Base-by-base conservation (phyloP, 192 early-diverging fungal genomes). In the Bifiguratus adelaidae region DNA sequence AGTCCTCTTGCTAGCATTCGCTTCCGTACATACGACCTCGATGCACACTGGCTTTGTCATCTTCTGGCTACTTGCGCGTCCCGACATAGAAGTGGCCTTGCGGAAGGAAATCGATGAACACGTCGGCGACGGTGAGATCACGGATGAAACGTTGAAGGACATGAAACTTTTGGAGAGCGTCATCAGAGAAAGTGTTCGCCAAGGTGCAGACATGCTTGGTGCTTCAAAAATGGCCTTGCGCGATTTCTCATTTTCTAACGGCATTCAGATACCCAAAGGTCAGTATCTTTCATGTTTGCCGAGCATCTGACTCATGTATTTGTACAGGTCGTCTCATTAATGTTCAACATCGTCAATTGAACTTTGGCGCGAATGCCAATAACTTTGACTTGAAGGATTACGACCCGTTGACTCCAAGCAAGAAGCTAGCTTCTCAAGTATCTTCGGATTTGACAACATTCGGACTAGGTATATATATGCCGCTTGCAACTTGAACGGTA, bases 231-330 rank as follows among this genome's bases (percentile, higher is more conserved):
- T 44, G 13, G 41, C 49, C 1, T 15, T 52, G 20, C 30, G 32
- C n/a, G 36, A 44, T 6, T 58, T 36, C 25, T 47, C 50, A 9
- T 58, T 58, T 30, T 35, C 30, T n/a, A 52, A 58, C 35, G 56
- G 56, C 15, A 50, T 34, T n/a, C 48, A 52, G 16, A 19, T 58
- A 7, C 48, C 48, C 21, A 46, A 47, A 37, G 56, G 50, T 18
- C 2, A 23, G 16, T 8, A 18, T 33, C 9, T 30, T 7, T 18
- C 18, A 15, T 48, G 24, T 37, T 20, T 21, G 21, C 3, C 2
- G 9, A 11, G 11, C 24, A 34, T 16, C 35, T 8, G 12, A 7
- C 33, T 3, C 24, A n/a, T 50, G 28, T 1, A 15, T 50, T 21
- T 3, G 1, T 15, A 11, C 19, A 50, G 48, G 56, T 13, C 48